phyloP scores from a whole-genome alignment of 2,329 filamentous ascomycete genomes.

The Juglanconis oblonga region DNA sequence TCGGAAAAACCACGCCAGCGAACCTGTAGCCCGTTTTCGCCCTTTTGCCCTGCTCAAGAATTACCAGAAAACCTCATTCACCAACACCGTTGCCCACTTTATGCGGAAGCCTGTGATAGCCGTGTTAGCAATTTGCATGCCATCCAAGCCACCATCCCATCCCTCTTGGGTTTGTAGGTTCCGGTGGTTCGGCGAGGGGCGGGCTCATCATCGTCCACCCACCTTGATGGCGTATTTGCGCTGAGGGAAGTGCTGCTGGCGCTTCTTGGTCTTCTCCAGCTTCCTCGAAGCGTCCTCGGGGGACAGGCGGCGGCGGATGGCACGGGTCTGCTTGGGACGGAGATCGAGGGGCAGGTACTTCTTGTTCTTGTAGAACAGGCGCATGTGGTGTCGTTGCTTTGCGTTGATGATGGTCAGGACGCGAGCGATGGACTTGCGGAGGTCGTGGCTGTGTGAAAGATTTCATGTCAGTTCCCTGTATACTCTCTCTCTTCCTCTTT shows the following conservation, averaged over 20 bases:
- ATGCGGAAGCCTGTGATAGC: slow-evolving; percentile 16
- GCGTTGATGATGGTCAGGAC: slow-evolving; percentile 99
- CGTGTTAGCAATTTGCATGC: slow-evolving; percentile 5
- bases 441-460: slow-evolving; percentile 71
- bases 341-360: slow-evolving; percentile 99
- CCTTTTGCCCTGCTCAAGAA: slow-evolving; percentile 17
- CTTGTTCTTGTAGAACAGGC: slow-evolving; percentile 99
- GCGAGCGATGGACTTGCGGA: slow-evolving; percentile 99
- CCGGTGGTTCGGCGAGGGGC: neutral
- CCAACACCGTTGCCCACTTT: slow-evolving; percentile 17
- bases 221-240: slow-evolving; percentile 99
- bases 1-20: slow-evolving; percentile 17
- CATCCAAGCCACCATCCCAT: neutral
- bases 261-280: slow-evolving; percentile 97
- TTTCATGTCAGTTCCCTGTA: slow-evolving; percentile 23
- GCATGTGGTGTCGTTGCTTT: slow-evolving; percentile 97
- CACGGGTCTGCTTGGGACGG: slow-evolving; percentile 96
- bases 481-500: slow-evolving; percentile 3
- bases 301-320: slow-evolving; percentile 92
- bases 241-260: slow-evolving; percentile 91
- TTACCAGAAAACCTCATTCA: slow-evolving; percentile 18
- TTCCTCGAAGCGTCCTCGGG: slow-evolving; percentile 81
- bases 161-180: neutral
- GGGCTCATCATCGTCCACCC: slow-evolving; percentile 30
- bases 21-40: slow-evolving; percentile 19